These are phyloP conservation scores for Penicillium coprophilum DNA, from an alignment of 495 filamentous ascomycete genomes.

Conservation along the genomic window DNA sequence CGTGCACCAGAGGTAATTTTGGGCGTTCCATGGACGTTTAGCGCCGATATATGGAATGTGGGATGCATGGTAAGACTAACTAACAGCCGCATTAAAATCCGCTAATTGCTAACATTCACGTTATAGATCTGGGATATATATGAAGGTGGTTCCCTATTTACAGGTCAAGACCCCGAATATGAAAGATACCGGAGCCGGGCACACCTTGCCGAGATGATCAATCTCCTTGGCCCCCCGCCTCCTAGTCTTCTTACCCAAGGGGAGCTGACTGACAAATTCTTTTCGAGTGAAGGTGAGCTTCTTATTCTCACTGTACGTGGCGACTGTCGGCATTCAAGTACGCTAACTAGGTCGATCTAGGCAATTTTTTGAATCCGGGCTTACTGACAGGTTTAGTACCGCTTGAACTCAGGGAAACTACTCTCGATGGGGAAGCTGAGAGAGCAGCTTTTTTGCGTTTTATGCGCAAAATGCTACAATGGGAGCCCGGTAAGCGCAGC, in stretches of 20 bases:
- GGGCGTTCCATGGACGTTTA: slow-evolving; percentile 37
- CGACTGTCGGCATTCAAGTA: no score
- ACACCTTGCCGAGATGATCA: slow-evolving; percentile 44
- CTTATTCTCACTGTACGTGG: no score
- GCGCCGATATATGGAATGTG: slow-evolving; percentile 46
- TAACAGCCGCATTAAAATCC: no score
- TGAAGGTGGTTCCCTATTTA: slow-evolving; percentile 30
- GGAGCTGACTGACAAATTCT: slow-evolving; percentile 18
- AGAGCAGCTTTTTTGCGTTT: slow-evolving; percentile 11
- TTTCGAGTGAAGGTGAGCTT: slow-evolving; percentile 18
- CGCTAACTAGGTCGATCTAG: no score
- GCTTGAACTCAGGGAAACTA: slow-evolving; percentile 30
- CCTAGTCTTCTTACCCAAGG: slow-evolving; percentile 32
- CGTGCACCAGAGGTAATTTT: slow-evolving; percentile 46
- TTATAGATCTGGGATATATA: slow-evolving; percentile 35
- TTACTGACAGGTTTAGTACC: no score
- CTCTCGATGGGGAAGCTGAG: slow-evolving; percentile 15
- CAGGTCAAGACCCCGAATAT: slow-evolving; percentile 24
- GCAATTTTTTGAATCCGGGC: no score
- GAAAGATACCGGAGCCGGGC: slow-evolving; percentile 37
- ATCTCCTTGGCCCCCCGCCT: slow-evolving; percentile 44
- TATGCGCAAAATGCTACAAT: slow-evolving; percentile 19
- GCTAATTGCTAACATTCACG: background rate
- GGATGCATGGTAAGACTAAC: slow-evolving; percentile 44
- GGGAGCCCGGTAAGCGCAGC: slow-evolving; percentile 18